These are phyloP conservation scores for Monosporozyma yasuniensis DNA, from an alignment of 805 yeast species.

Conservation along the genomic window DNA sequence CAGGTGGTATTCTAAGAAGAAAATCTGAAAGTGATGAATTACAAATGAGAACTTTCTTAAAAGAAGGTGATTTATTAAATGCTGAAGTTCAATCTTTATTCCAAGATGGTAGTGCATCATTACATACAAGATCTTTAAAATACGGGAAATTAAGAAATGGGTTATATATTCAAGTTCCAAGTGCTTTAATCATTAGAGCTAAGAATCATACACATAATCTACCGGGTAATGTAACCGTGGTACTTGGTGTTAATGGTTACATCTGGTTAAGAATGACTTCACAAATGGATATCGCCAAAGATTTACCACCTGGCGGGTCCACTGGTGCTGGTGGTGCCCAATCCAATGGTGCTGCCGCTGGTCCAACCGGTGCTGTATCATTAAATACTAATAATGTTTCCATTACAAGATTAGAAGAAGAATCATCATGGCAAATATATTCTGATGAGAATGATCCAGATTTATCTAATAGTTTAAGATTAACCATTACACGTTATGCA, in stretches of 20 bases:
- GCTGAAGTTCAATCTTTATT: conserved; percentile 91
- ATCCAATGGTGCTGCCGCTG: conserved; percentile 16
- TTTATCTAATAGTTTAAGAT: conserved; percentile 53
- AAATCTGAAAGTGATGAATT: conserved; percentile 92
- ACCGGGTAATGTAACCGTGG: conserved; percentile 90
- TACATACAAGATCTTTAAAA: conserved; percentile 90
- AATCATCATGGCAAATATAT: conserved; percentile 90
- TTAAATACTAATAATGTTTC: conserved; percentile 39
- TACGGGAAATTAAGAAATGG: conserved; percentile 96
- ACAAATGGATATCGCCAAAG: conserved; percentile 25
- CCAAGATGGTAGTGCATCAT: conserved; percentile 83
- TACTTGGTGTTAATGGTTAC: conserved; percentile 90
- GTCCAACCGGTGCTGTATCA: conserved; percentile 29
- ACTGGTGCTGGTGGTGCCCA: conserved; percentile 20
- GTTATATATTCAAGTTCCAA: conserved; percentile 67
- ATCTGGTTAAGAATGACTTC: conserved; percentile 80
- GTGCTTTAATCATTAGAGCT: conserved; percentile 72
- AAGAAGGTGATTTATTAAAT: conserved; percentile 91
- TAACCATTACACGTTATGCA: conserved; percentile 74
- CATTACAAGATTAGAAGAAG: conserved; percentile 83
- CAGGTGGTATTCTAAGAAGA: conserved; percentile 93
- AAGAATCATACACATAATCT: conserved; percentile 79
- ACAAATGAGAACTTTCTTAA: conserved; percentile 87
- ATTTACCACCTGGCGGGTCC: conserved; percentile 21
- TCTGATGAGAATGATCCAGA: conserved; percentile 71